phyloP scores from a whole-genome alignment of 2,329 filamentous ascomycete species.

The Aspergillus oerlinghausenensis region DNA sequence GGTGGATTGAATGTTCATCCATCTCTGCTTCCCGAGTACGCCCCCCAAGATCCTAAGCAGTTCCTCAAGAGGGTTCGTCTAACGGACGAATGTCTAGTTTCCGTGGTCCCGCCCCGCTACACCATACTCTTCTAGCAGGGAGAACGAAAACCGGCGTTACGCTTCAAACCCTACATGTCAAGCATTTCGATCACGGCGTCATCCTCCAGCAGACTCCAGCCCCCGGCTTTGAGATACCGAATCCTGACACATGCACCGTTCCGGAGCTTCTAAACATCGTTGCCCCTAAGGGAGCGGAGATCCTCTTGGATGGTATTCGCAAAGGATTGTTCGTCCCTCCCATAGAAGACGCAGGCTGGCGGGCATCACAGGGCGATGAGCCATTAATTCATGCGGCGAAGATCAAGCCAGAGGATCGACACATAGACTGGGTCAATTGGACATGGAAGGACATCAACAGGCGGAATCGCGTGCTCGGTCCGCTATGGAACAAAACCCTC shows the following conservation, averaged over 20 bases:
- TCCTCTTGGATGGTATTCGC: constrained; percentile 65
- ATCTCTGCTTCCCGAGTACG: constrained; percentile 77
- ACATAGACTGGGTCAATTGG: constrained; percentile 58
- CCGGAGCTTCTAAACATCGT: constrained; percentile 51
- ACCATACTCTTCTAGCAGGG: constrained; percentile 69
- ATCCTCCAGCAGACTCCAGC: constrained; percentile 66
- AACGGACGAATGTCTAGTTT: constrained; percentile 49
- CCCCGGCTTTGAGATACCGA: constrained; percentile 52
- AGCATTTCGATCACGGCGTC: constrained; percentile 71
- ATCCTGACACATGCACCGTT: constrained; percentile 46
- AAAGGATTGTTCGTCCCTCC: constrained; percentile 63
- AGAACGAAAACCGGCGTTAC: constrained; percentile 66
- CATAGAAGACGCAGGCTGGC: constrained; percentile 32
- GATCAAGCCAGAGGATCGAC: constrained; percentile 59
- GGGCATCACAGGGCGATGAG: constrained; percentile 18
- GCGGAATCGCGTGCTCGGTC: constrained; percentile 57
- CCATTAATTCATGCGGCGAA: constrained; percentile 62
- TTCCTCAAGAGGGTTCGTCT: not conserved
- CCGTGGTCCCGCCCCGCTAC: constrained; percentile 78
- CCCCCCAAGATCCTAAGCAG: not conserved
- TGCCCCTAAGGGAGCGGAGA: constrained; percentile 60
- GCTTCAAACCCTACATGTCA: constrained; percentile 77
- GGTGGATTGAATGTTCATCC: constrained; percentile 93
- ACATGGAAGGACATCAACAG: constrained; percentile 51
- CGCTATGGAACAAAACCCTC: constrained; percentile 57